These are phyloP conservation scores for Ustilago hordei DNA, from an alignment of 1,284 basidiomycete genomes.

Conservation along the genomic window DNA sequence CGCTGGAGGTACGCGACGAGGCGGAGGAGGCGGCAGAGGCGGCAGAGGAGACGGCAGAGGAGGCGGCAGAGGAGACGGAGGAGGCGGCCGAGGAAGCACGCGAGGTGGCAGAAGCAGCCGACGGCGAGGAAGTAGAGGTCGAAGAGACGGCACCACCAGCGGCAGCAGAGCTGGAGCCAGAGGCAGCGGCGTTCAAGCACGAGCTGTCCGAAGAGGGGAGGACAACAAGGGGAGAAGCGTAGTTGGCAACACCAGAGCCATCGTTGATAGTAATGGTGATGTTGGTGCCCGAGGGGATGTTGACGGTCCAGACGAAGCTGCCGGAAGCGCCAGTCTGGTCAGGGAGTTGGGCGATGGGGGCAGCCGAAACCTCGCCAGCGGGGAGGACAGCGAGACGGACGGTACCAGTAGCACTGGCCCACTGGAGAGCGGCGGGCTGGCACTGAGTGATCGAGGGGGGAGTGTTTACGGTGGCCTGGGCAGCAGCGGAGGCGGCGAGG, in stretches of 20 bases:
- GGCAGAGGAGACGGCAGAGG: background rate
- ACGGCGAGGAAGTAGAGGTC: slow-evolving; percentile 15
- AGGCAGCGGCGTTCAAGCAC: slow-evolving; percentile 35
- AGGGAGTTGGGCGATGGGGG: slow-evolving; percentile 52
- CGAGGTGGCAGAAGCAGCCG: slow-evolving; percentile 26
- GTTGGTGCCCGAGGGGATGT: slow-evolving; percentile 63
- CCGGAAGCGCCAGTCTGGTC: slow-evolving; percentile 51
- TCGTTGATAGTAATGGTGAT: slow-evolving; percentile 66
- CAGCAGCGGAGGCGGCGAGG: slow-evolving; percentile 43
- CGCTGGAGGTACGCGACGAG: slow-evolving; percentile 20
- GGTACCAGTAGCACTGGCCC: slow-evolving; percentile 39
- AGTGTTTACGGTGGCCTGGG: slow-evolving; percentile 43
- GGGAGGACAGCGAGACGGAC: slow-evolving; percentile 45
- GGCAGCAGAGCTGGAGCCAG: slow-evolving; percentile 16
- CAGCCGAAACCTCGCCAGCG: slow-evolving; percentile 49
- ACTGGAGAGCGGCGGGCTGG: slow-evolving; percentile 40
- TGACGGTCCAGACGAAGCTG: slow-evolving; percentile 64
- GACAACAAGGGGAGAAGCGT: slow-evolving; percentile 43
- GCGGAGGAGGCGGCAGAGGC: background rate
- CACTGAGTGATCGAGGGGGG: slow-evolving; percentile 50
- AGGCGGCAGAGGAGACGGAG: background rate
- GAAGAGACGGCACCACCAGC: slow-evolving; percentile 13
- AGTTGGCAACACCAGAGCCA: slow-evolving; percentile 55
- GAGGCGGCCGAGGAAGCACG: slow-evolving; percentile 5
- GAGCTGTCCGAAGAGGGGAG: slow-evolving; percentile 38